Conservation (phyloP, 1,284 basidiomycete species). For the Phenoliferia sp. region DNA sequence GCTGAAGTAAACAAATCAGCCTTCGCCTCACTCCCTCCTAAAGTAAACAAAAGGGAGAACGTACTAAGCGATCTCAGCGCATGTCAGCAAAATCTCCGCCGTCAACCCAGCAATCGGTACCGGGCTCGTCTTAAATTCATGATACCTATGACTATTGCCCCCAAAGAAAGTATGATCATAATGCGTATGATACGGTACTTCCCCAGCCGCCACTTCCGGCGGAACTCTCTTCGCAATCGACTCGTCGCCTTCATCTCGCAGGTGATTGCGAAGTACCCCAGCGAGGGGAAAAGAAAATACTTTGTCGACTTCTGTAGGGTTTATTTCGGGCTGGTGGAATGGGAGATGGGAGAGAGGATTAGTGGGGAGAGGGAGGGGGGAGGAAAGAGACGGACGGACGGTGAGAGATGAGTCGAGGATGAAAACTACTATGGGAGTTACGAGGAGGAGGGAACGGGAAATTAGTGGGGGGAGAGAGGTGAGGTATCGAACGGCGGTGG, state of each 20-base stretch:
- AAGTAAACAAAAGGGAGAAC: background rate
- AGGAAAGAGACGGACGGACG: background rate
- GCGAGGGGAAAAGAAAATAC: conserved; percentile 36
- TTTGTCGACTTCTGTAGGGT: conserved; percentile 28
- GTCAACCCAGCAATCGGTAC: conserved; percentile 27
- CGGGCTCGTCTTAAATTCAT: conserved; percentile 30
- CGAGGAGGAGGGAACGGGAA: conserved; percentile 31
- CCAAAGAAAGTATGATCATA: conserved; percentile 33
- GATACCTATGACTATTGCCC: conserved; percentile 27
- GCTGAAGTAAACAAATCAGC: background rate
- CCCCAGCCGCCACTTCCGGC: conserved; percentile 6
- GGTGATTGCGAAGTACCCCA: conserved; percentile 24
- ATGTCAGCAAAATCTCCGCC: conserved; percentile 32
- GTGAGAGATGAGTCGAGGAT: conserved; percentile 26
- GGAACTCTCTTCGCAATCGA: conserved; percentile 9
- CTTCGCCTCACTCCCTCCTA: background rate
- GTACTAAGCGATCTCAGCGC: conserved; percentile 33
- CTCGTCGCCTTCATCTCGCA: background rate
- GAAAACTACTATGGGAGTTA: conserved; percentile 32
- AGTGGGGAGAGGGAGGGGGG: background rate
- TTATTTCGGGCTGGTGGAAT: conserved; percentile 24
- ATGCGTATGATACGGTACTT: conserved; percentile 22
- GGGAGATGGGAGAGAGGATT: background rate
- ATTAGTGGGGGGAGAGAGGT: conserved; percentile 33
- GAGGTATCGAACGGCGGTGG: conserved; percentile 29